Base-by-base conservation (phyloP, 2,329 filamentous ascomycete genomes). In the Alternaria angustiovoidea region DNA sequence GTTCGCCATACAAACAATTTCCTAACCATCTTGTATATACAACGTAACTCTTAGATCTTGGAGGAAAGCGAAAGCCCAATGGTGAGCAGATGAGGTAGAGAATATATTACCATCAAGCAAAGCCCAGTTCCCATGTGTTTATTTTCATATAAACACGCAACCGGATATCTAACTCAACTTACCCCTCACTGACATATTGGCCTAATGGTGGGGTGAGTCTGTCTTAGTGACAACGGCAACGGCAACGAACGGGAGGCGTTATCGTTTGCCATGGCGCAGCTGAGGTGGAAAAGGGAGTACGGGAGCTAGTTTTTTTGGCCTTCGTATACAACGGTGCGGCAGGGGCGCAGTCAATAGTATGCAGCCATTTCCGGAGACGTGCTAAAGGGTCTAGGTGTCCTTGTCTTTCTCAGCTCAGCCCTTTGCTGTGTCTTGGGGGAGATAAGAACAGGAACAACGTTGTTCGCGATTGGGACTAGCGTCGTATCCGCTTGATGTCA, bases 1-100 rank as follows among this genome's bases (percentile, higher is more conserved):
- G 8, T 49, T 49, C 32, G 46, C 32, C 46, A 49, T 49, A 12
- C 46, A 49, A 49, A 11, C 32, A 36, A 26, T 49, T 34, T n/a
- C 32, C 34, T 49, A 38, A 16, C 20, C 11, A 49, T 49, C 20
- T 36, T 49, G 46, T 49, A 49, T 36, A 36, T 38, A 49, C 32
- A n/a, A 24, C 14, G 32, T 24, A 49, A 26, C 30, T 38, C 46
- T 49, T 49, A 38, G 46, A 49, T 20, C 16, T n/a, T 34, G 32
- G 46, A 26, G 20, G 46, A 38, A 36, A 36, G 46, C 46, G 32
- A 49, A 49, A 49, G 34, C 46, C 46, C 9, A 32, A 30, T 36
- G 46, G 46, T 36, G 20, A 38, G 46, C 24, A 49, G 46, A 20
- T 11, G 20, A 49, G 46, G 18, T 49, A 38, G 32, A 49, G 26